Conservation (phyloP, 331 rosid genomes). For the Saraca asoca region DNA sequence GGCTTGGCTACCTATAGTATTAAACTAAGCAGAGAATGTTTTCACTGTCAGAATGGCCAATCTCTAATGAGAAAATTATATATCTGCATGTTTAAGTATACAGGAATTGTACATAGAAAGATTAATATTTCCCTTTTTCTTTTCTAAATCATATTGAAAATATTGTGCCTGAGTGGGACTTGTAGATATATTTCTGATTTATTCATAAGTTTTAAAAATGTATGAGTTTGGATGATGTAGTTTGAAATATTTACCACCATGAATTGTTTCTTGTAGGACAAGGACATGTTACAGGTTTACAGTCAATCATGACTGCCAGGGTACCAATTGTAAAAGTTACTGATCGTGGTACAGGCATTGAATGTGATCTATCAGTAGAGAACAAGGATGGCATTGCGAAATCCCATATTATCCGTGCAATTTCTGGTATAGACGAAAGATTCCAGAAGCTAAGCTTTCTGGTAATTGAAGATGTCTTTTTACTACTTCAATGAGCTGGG, state of each 20-base stretch:
- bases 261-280: slow-evolving; percentile 34
- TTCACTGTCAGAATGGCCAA: not conserved
- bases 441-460: slow-evolving; percentile 48
- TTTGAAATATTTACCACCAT: slow-evolving; percentile 21
- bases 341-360: slow-evolving; percentile 56
- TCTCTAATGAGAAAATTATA: not conserved
- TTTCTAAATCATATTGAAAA: slow-evolving; percentile 29
- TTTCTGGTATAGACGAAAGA: slow-evolving; percentile 51
- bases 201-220: slow-evolving; percentile 21
- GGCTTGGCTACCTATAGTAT: too few relatives aligned
- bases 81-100: slow-evolving; percentile 12
- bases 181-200: slow-evolving; percentile 18
- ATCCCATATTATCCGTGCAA: slow-evolving; percentile 43
- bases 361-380: slow-evolving; percentile 55
- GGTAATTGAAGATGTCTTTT: slow-evolving; percentile 36
- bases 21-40: not conserved
- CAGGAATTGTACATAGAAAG: slow-evolving; percentile 13
- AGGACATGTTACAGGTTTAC: slow-evolving; percentile 47
- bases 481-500: slow-evolving; percentile 23
- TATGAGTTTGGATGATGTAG: slow-evolving; percentile 19
- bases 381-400: slow-evolving; percentile 53
- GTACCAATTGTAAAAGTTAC: slow-evolving; percentile 55
- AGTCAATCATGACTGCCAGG: slow-evolving; percentile 37
- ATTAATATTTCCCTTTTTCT: not conserved
- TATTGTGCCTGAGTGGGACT: slow-evolving; percentile 12